phyloP scores from a whole-genome alignment of 345 rosid species.

The Rhodamnia argentea region DNA sequence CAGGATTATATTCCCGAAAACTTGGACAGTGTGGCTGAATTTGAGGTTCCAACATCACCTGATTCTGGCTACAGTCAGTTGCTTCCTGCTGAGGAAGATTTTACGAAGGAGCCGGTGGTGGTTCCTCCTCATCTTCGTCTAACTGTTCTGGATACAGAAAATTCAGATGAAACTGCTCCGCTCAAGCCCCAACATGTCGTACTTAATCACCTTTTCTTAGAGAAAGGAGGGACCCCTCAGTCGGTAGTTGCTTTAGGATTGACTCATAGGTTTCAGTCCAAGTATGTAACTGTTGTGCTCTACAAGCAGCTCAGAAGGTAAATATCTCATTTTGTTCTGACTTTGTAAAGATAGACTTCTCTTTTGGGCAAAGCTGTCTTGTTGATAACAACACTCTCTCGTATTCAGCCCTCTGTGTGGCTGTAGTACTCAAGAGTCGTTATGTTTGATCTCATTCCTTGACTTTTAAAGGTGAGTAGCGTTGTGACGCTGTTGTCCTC shows the following conservation, averaged over 20 bases:
- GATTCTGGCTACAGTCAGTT: constrained; percentile 56
- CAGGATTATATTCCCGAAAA: constrained; percentile 75
- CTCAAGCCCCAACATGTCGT: constrained; percentile 74
- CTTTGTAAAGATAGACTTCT: constrained; percentile 13
- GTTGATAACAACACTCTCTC: constrained; percentile 6
- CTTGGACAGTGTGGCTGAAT: constrained; percentile 64
- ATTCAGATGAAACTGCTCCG: constrained; percentile 32
- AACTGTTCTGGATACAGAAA: constrained; percentile 47
- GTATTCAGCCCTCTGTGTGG: background rate
- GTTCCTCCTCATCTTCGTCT: constrained; percentile 73
- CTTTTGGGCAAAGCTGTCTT: constrained; percentile 2
- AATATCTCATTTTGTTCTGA: background rate
- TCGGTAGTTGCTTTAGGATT: constrained; percentile 73
- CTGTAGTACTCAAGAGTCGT: background rate
- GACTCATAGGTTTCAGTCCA: constrained; percentile 83
- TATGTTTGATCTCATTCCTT: background rate
- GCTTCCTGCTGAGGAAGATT: constrained; percentile 59
- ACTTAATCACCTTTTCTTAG: constrained; percentile 79
- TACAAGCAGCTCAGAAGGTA: constrained; percentile 71
- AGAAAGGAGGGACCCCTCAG: constrained; percentile 72
- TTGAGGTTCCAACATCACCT: constrained; percentile 80
- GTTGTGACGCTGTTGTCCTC: background rate
- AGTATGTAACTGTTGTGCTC: constrained; percentile 82
- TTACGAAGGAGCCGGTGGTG: constrained; percentile 57
- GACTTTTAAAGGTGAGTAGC: background rate